A percentile compares a stretch with the other conserved stretches of the same genome.
These are phyloP conservation scores for Volutella citrinella DNA, from an alignment of 2,329 filamentous ascomycete genomes.

Conservation along the genomic window DNA sequence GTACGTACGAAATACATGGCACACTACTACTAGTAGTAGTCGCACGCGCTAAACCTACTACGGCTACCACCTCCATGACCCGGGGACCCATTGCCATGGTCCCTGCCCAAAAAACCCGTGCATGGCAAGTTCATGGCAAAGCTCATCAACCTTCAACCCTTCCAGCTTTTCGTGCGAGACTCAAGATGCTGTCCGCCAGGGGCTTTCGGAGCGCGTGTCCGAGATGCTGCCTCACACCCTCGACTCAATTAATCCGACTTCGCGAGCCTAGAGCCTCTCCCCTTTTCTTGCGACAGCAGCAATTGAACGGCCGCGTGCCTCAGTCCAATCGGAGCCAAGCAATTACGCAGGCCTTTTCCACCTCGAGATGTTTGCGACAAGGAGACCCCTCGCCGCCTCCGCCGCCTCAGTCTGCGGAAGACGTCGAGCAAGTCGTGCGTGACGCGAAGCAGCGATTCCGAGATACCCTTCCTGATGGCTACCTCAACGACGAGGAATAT, in stretches of 20 bases:
- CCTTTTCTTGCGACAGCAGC: conserved; percentile 15
- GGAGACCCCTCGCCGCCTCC: conserved; percentile 9
- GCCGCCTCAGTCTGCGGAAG: conserved; percentile 19
- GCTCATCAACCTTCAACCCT: too few relatives aligned
- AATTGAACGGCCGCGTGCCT: too few relatives aligned
- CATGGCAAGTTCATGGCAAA: too few relatives aligned
- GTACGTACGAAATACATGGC: too few relatives aligned
- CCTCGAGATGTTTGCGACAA: conserved; percentile 22
- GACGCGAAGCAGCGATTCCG: conserved; percentile 73
- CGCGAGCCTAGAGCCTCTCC: conserved; percentile 10
- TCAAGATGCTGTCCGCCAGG: conserved; percentile 35
- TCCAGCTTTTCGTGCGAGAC: too few relatives aligned
- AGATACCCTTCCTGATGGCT: conserved; percentile 69
- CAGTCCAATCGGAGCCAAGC: conserved; percentile 25
- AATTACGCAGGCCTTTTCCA: conserved; percentile 29
- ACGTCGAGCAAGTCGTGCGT: conserved; percentile 64
- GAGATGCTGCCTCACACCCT: conserved; percentile 20
- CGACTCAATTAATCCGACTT: conserved; percentile 11
- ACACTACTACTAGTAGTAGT: too few relatives aligned
- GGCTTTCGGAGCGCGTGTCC: conserved; percentile 32
- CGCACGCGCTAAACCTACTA: too few relatives aligned
- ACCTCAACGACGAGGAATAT: conserved; percentile 69
- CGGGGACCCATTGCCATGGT: too few relatives aligned
- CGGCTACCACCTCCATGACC: too few relatives aligned
- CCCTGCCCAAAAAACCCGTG: too few relatives aligned